Evolutionary conservation across 345 rosid species (phyloP), one percentile per base, ranked within the genome.

Genomic region (Eutrema yunnanense): DNA sequence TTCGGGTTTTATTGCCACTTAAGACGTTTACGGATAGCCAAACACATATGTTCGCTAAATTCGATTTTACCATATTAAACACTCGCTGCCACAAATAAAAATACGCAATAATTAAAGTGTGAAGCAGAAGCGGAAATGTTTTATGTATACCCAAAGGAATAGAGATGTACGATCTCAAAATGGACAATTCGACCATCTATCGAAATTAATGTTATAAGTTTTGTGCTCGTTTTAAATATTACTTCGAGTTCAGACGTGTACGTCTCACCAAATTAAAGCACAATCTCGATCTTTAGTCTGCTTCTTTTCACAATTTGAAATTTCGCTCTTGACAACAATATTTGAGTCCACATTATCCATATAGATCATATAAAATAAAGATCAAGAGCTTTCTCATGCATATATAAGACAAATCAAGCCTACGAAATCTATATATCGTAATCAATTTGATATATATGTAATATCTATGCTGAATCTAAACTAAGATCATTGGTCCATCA

Each of bases 131-230:
- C 37, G 16, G 65, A 56, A 56, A 22, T 58, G 65, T 38, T 34
- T 40, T 14, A 46, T 73, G 71, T 73, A 56, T 56, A 47, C 8
- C 3, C 42, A 8, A 73, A 73, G 78, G 54, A 66, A 73, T 42
- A 65, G 36, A 40, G 72, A 74, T 65, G 78, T 58, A 59, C 49
- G 67, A 59, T 74, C 67, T 59, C 14, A 66, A 50, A 74, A 50
- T 58, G 33, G 67, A 50, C 66, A n/a, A 9, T 8, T 49, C 13
- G 73, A 26, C 67, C 67, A 74, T 65, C 9, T 55, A 9, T 58
- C 6, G 6, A 58, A 59, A 67, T 41, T 65, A 58, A 50, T 58
- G 30, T 73, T 44, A 27, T 8, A 53, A 8, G 9, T 22, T 19
- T 65, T 48, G 43, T 73, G 16, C 51, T 54, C 65, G 32, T 64